phyloP scores from a whole-genome alignment of 1,284 basidiomycete genomes.

The Ustilago hordei region DNA sequence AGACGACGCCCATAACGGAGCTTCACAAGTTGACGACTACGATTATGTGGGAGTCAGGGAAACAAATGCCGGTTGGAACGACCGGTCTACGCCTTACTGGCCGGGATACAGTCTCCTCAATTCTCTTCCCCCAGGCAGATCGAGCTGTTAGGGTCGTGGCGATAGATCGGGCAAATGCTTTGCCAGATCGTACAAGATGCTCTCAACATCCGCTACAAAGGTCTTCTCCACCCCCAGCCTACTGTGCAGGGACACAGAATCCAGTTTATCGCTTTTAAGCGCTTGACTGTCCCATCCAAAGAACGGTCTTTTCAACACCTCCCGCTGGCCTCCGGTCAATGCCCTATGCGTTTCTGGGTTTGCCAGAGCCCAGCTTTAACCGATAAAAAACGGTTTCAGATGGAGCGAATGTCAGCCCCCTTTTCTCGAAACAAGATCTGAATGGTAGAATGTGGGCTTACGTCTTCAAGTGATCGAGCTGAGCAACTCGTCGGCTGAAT shows the following conservation, averaged over 20 bases:
- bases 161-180: constrained; percentile 15
- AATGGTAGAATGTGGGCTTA: not conserved
- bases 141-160: not conserved
- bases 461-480: constrained; percentile 6
- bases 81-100: no score
- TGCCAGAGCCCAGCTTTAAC: constrained; percentile 11
- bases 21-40: no score
- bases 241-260: not conserved
- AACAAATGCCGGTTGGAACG: no score
- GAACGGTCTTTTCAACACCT: constrained; percentile 12
- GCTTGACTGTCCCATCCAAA: constrained; percentile 3
- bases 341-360: not conserved
- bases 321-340: constrained; percentile 2
- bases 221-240: not conserved
- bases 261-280: not conserved
- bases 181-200: constrained; percentile 12
- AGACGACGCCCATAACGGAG: no score
- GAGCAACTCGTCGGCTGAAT: constrained; percentile 3
- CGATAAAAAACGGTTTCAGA: not conserved
- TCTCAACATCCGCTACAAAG: constrained; percentile 4
- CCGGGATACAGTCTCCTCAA: no score
- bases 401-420: not conserved
- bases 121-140: no score
- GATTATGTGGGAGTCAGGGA: no score
- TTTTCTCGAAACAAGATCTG: not conserved